Base-by-base conservation (phyloP, 2,329 filamentous ascomycete species). In the Hirsutella thompsonii region DNA sequence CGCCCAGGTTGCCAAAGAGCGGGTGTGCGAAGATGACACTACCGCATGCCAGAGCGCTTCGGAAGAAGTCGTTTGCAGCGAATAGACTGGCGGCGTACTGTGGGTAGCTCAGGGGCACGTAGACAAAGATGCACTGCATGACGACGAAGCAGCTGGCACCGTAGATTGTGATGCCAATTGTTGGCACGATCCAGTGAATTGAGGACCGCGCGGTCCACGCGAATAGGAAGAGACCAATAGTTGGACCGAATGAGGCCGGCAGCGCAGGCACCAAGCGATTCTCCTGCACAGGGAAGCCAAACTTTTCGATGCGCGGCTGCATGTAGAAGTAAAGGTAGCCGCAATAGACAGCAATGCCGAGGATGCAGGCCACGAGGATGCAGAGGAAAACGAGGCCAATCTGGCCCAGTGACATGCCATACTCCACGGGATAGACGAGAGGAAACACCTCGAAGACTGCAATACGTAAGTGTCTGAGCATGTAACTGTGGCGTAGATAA, bases 371-470 rank as follows among this genome's bases (percentile, higher is more conserved):
- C n/a, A 79, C 66, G 20, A 77, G 60, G 50, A 81, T 67, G 47
- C 69, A 73, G 38, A 76, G 60, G 61, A 81, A 81, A 36, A 77
- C 68, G 9, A 81, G 66, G 23, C 76, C 75, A 46, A 73, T 59
- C 47, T 76, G 54, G 26, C 76, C 75, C 2, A 72, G 57, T 44
- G 65, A 70, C 68, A 83, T 79, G 52, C 61, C 56, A 57, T 83
- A 82, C 50, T 69, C 61, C 32, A 65, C 65, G 2, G 68, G 66
- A 54, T 78, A 83, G 42, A 81, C 75, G 13, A 79, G 60, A 4
- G 77, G 76, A 55, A 82, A 81, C n/a, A 72, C 72, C 50, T 81
- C 77, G 52, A 82, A 82, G 56, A 64, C 58, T 61, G 20, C 29
- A 18, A 33, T 14, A 8, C 32, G 14, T 4, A 16, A 4, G 8